Evolutionary conservation across 495 filamentous ascomycete genomes (phyloP), one percentile per base, ranked within the genome.

Genomic region (Chlorociboria aeruginascens): DNA sequence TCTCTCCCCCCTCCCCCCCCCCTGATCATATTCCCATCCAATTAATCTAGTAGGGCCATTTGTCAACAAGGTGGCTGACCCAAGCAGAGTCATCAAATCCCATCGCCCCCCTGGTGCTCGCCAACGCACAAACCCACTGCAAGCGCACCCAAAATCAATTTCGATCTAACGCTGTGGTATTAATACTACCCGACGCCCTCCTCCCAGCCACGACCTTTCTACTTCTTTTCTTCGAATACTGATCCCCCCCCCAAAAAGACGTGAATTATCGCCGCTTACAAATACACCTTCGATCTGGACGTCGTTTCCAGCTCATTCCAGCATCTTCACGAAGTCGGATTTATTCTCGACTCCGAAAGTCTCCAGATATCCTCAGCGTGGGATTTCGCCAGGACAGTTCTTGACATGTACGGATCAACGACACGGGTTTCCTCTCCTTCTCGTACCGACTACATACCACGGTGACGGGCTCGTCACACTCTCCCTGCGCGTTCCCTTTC

Each of bases 381-480:
- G 52, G 52, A 52, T 32, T 32, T 51, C 38, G 4, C 17, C 7
- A 32, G 28, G 40, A 49, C 50, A 45, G 52, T 50, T 55, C 55
- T 57, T 60, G 57, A 60, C 53, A 60, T 60, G 57, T 60, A 53
- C 57, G 57, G 51, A 50, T 56, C 53, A 60, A 56, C 51, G 51
- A 57, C 51, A 51, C 44, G 44, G 57, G 53, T 54, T 52, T 53
- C 47, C 53, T 50, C 53, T 49, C 47, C 51, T 50, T 55, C 57
- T 57, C 54, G 53, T 56, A 55, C 57, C 54, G 53, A 60, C 53
- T 53, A 54, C 51, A 60, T 56, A 60, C 57, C 57, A 57, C 51
- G 57, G 57, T 60, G 57, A 60, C 57, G 49, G 51, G 51, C 57
- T 59, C 36, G 57, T 60, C 54, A 57, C 51, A 49, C 32, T 54